Evolutionary conservation across 768 basidiomycete genomes (phyloP), one percentile per base, ranked within the genome.

Genomic region (Trametes cingulata): DNA sequence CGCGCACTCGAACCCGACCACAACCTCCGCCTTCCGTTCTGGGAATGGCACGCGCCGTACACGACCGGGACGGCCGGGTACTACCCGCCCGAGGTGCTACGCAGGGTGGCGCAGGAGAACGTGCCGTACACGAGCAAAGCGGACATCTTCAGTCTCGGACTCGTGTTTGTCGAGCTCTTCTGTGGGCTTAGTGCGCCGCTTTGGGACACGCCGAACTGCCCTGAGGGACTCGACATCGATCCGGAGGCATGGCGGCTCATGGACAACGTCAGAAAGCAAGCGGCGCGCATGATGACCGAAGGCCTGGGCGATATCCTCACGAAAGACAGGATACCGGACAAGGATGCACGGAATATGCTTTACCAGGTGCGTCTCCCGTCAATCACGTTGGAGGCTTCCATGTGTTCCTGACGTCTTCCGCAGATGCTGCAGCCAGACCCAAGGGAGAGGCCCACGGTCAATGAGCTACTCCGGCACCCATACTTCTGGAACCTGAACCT

Each of bases 121-220:
- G 14, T 27, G 6, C 22, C 14, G n/a, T 46, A 20, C 35, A 43
- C 48, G 6, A 27, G 40, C 20, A 12, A 36, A 20, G 77, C 77
- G 36, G 81, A 83, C 61, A 77, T 78, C 71, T 83, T 77, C 79
- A 73, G 69, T 14, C 68, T 79, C 14, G 81, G 81, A 3, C 77
- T 79, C 58, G 77, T 81, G 68, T 68, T 82, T 0, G 73, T 77
- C 41, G 79, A 82, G 64, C 76, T 80, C 19, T 43, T 58, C 27
- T 20, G 35, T 3, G 36, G 45, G 10, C 15, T 25, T 13, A 9
- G 15, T 2, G 15, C 12, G 5, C 46, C 55, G 35, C 2, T 56
- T 68, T 61, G 40, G 41, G 45, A 56, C 20, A n/a, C 42, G 3
- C 12, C 9, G 42, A 19, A 17, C 4, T 15, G 20, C 6, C 19